A percentile compares a stretch with the other conserved stretches of the same genome.
Conservation (phyloP, 306 rosid species). For the Castanea crenata region DNA sequence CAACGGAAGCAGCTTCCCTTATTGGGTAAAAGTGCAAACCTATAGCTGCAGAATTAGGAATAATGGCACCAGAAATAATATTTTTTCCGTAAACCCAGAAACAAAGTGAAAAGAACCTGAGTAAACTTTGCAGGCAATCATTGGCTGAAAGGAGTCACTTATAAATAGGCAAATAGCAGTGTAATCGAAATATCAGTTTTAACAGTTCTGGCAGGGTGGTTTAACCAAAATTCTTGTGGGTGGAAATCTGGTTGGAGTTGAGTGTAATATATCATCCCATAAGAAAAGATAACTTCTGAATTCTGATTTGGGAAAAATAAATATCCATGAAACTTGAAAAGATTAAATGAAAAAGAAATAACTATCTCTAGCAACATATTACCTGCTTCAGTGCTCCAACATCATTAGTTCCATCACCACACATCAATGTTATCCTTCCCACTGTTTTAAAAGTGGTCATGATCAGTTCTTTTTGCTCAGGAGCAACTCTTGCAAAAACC, state of each 20-base stretch:
- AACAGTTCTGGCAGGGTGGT: neutral
- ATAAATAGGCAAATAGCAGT: neutral
- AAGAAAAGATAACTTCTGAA: neutral
- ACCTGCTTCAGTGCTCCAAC: conserved; percentile 99
- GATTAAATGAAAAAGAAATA: neutral
- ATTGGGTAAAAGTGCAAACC: no score
- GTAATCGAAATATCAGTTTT: neutral
- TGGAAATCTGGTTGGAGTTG: neutral
- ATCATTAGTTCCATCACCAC: conserved; percentile 99
- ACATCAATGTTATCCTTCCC: conserved; percentile 92
- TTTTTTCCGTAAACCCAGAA: neutral
- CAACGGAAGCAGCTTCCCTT: neutral
- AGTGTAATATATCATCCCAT: neutral
- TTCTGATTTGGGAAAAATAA: neutral
- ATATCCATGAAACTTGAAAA: conserved; percentile 20
- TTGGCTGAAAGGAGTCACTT: neutral
- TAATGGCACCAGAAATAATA: no score
- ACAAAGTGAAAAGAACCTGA: neutral
- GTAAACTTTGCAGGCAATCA: neutral
- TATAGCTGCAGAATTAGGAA: no score
- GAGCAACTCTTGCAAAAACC: conserved; percentile 99
- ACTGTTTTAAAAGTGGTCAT: conserved; percentile 94
- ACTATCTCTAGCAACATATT: conserved; percentile 3
- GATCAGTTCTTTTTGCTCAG: conserved; percentile 96
- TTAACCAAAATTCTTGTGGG: neutral